Evolutionary conservation across 176 grass and related monocot species (phyloP), one percentile per base, ranked within the genome.

Genomic region (Olyra latifolia): DNA sequence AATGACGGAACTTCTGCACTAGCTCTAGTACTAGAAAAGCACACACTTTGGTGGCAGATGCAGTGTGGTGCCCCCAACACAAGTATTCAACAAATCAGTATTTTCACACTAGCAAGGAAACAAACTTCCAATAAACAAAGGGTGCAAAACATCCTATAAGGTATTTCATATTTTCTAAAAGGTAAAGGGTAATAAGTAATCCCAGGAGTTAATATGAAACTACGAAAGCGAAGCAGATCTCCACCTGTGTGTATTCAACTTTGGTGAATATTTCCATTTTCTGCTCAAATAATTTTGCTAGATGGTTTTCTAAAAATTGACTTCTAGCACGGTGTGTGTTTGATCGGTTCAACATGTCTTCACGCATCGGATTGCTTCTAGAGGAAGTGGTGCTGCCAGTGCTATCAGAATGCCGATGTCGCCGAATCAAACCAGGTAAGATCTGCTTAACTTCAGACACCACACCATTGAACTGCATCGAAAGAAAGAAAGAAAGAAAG

Each of bases 231-330:
- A 65, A 75, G 25, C 47, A 38, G 22, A 60, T 66, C 49, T 75
- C 60, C 75, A 91, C 96, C 92, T 99, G 96, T 82, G 96, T 99
- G 72, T 99, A 91, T 81, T 99, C 88, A 75, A 99, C 86, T 95
- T 99, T 99, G 69, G 93, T 99, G 79, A 99, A 99, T 85, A 99
- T 99, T 84, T 99, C 96, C 92, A 99, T 95, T 91, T 99, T 99
- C 73, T 99, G 93, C 89, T 99, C 96, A 4, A 99, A 99, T 67
- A 99, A 86, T 77, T 93, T 99, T 39, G 96, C 96, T 55, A 99
- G 90, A 85, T 99, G 96, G 50, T 82, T 95, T 99, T 99, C 96
- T 24, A 99, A 80, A 99, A 99, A 99, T 66, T 99, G 96, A 71
- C 90, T 99, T 91, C 90, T 95, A 35, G 79, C 68, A 67, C 86